Percentiles rank a stretch among this genome's conserved stretches.
Conservation (phyloP, 2,329 filamentous ascomycete genomes). For the Claviceps citrina region DNA sequence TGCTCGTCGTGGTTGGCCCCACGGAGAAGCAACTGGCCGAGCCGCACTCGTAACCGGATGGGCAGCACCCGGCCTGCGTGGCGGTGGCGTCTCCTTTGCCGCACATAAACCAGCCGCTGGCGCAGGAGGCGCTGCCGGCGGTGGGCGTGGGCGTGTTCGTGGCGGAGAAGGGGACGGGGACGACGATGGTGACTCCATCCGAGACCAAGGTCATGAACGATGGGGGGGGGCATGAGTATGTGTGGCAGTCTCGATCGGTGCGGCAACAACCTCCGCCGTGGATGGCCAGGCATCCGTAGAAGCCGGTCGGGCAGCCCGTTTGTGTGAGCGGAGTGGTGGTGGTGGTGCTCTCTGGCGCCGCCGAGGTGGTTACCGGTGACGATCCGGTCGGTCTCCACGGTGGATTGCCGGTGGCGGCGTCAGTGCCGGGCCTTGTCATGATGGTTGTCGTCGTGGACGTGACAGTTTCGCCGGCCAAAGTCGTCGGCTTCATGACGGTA, state of each 20-base stretch:
- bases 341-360: conserved; percentile 23
- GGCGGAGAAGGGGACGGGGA: conserved; percentile 44
- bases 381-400: conserved; percentile 28
- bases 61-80: conserved; percentile 81
- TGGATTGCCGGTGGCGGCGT: conserved; percentile 22
- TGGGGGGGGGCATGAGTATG: conserved; percentile 56
- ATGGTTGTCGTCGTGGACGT: conserved; percentile 26
- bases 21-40: conserved; percentile 51
- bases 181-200: conserved; percentile 55
- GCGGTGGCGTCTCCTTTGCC: conserved; percentile 38
- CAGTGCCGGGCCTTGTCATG: conserved; percentile 16
- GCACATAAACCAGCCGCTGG: conserved; percentile 66
- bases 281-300: conserved; percentile 76
- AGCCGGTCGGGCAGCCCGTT: conserved; percentile 63
- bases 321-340: conserved; percentile 20
- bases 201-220: conserved; percentile 48
- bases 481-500: conserved; percentile 10
- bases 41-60: conserved; percentile 59
- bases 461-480: conserved; percentile 15
- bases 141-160: conserved; percentile 30
- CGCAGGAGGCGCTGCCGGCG: conserved; percentile 39
- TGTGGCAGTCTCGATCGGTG: conserved; percentile 70
- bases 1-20: conserved; percentile 36
- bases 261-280: conserved; percentile 78
- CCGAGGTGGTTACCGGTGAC: conserved; percentile 18